Evolutionary conservation across 106 monocot species (phyloP), one percentile per base, ranked within the genome.

Genomic region (Dioscorea alata): DNA sequence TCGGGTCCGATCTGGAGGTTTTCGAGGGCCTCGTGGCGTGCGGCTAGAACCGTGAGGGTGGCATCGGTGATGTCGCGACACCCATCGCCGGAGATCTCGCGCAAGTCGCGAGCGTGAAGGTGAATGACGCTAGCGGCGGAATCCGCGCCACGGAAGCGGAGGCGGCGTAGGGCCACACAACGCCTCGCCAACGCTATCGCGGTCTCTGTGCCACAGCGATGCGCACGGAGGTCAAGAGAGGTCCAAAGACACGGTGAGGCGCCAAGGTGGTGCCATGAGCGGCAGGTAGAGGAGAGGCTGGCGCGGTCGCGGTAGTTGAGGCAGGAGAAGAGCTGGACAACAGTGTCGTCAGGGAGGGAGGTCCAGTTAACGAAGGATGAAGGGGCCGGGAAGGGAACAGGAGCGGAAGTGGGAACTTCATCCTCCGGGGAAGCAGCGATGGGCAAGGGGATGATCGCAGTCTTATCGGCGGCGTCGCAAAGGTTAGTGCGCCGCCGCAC

Each of bases 261-360:
- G 13, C 82, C 89, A 54, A 97, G 86, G 52, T 33, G 42, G 49
- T 86, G 76, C 92, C 89, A 97, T 12, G 84, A 61, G 23, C 76
- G 80, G 73, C 92, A 97, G 58, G 88, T 87, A n/a, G 89, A 89
- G 18, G 84, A 69, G 4, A 97, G 79, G 69, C 86, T 84, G 25
- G 96, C 96, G 4, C 96, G 86, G 82, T 97, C 96, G 16, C 89
- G 96, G 69, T 97, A 89, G 80, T 79, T 89, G 31, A 97, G 80
- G 67, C 74, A 66, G 33, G 80, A 81, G 78, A 97, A 92, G 69
- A 97, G 76, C 74, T 89, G 92, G 53, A 97, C 68, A 16, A 92
- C 86, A 5, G 92, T 83, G 65, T 97, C 96, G 66, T 97, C 79
- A 0, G 96, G 92, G 4, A 97, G 74, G 50, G 68, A 58, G 22